Conservation (phyloP, 768 basidiomycete genomes). For the Dacryopinax primogenitus region DNA sequence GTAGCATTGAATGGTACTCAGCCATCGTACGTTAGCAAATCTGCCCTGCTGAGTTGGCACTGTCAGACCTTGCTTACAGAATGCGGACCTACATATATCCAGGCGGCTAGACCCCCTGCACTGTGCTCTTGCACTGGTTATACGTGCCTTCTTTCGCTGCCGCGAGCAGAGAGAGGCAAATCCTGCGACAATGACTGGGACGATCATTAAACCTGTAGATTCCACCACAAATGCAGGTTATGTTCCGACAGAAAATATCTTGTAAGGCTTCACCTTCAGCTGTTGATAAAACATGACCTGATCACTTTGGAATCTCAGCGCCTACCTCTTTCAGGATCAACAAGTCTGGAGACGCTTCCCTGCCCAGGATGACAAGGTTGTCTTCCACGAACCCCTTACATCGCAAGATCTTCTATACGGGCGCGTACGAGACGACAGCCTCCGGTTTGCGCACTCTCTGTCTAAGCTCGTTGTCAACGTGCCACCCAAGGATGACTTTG, state of each 20-base stretch:
- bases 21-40: no score
- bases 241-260: not conserved
- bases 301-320: not conserved
- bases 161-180: no score
- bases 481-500: constrained; percentile 1
- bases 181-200: not conserved
- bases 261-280: not conserved
- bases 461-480: not conserved
- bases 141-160: no score
- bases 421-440: not conserved
- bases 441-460: not conserved
- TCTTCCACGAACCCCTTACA: not conserved
- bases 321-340: not conserved
- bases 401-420: not conserved
- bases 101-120: no score
- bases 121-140: no score
- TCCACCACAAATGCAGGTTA: not conserved
- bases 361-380: not conserved
- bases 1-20: no score
- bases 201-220: not conserved
- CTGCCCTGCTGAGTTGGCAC: no score
- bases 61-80: no score
- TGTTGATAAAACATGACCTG: not conserved
- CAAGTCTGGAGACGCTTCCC: not conserved
- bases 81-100: no score